Percentiles rank a stretch among this genome's conserved stretches.
phyloP scores from a whole-genome alignment of 139 green algal species.

The Eudorina sp. region DNA sequence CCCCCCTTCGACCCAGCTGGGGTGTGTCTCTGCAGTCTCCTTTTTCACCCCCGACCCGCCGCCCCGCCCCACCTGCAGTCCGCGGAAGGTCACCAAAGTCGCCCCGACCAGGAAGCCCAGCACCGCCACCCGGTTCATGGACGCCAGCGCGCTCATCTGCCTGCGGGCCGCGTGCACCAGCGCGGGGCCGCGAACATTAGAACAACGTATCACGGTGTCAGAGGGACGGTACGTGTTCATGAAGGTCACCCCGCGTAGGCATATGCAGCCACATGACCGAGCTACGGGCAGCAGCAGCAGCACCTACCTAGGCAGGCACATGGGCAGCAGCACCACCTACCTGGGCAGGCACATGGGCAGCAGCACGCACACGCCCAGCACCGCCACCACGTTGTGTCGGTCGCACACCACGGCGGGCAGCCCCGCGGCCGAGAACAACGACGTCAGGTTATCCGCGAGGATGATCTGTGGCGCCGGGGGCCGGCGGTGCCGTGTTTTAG shows the following conservation, averaged over 20 bases:
- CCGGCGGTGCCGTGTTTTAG: too few relatives aligned
- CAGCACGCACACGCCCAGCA: slow-evolving; percentile 50
- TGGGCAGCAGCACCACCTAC: slow-evolving; percentile 61
- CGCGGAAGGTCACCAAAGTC: slow-evolving; percentile 34
- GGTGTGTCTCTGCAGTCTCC: too few relatives aligned
- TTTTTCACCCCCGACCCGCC: neutral
- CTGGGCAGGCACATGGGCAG: slow-evolving; percentile 76
- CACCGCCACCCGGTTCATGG: slow-evolving; percentile 66
- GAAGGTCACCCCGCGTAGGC: too few relatives aligned
- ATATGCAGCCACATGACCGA: slow-evolving; percentile 76
- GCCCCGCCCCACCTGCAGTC: slow-evolving; percentile 47
- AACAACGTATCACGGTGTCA: too few relatives aligned
- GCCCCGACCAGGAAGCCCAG: slow-evolving; percentile 70
- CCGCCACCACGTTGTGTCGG: slow-evolving; percentile 55
- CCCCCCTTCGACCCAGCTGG: too few relatives aligned
- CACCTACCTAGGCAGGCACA: slow-evolving; percentile 71
- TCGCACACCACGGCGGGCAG: slow-evolving; percentile 20
- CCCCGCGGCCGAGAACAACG: slow-evolving; percentile 49
- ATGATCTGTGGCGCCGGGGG: slow-evolving; percentile 80
- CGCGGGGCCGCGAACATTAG: too few relatives aligned
- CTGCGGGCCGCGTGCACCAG: too few relatives aligned
- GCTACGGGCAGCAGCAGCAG: slow-evolving; percentile 69
- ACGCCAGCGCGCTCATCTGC: slow-evolving; percentile 52
- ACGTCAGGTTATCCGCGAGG: slow-evolving; percentile 77
- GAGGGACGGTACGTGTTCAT: too few relatives aligned